Conservation (phyloP, 352 stramenopile species). For the Phytopythium chamaehyphon region DNA sequence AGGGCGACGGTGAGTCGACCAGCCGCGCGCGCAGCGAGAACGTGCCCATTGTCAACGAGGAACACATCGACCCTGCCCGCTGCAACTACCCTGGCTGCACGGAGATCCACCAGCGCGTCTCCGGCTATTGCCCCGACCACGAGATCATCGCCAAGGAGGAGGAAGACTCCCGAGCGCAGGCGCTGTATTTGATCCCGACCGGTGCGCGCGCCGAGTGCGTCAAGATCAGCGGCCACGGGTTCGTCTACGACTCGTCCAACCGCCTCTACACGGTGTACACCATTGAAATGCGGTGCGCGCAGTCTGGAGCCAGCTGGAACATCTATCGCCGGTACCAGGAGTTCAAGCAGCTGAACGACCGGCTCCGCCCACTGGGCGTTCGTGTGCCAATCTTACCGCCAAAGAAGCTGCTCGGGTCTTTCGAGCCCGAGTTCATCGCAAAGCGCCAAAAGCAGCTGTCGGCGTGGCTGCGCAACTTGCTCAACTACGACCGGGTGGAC, state of each 20-base stretch:
- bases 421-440: constrained; percentile 75
- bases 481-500: constrained; percentile 74
- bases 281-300: constrained; percentile 72
- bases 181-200: constrained; percentile 73
- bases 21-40: constrained; percentile 48
- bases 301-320: constrained; percentile 70
- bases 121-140: constrained; percentile 70
- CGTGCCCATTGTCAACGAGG: constrained; percentile 39
- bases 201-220: constrained; percentile 68
- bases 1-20: constrained; percentile 5
- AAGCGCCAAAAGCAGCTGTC: constrained; percentile 71
- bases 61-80: constrained; percentile 29
- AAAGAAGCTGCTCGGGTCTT: constrained; percentile 82
- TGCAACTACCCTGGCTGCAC: constrained; percentile 55
- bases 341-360: constrained; percentile 77
- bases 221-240: constrained; percentile 70
- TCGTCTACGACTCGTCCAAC: constrained; percentile 67
- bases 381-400: constrained; percentile 73
- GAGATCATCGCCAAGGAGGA: constrained; percentile 79
- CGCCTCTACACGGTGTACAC: constrained; percentile 81
- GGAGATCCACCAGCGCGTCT: constrained; percentile 59
- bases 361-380: constrained; percentile 53
- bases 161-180: constrained; percentile 75
- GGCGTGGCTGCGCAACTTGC: constrained; percentile 57
- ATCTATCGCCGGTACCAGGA: constrained; percentile 85